These are phyloP conservation scores for Aspergillus sp. DNA, from an alignment of 2,329 filamentous ascomycete species.

Conservation along the genomic window DNA sequence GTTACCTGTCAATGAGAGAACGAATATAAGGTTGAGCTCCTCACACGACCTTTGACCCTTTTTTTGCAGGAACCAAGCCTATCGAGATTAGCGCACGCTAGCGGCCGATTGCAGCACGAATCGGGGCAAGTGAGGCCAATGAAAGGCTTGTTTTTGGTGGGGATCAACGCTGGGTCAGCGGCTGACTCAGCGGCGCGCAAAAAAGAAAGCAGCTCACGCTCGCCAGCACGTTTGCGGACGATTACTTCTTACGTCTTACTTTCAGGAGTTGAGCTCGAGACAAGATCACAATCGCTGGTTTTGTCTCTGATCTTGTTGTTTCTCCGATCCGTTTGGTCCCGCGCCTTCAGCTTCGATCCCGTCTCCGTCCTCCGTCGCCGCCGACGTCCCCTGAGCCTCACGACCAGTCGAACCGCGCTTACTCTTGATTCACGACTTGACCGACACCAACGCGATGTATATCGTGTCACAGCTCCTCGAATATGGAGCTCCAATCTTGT, in stretches of 20 bases:
- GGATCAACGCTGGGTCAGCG: not conserved
- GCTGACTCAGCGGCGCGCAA: constrained; percentile 23
- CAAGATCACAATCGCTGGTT: not conserved
- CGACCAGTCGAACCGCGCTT: not conserved
- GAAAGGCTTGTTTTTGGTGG: constrained; percentile 14
- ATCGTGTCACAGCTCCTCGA: constrained; percentile 46
- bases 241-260: not conserved
- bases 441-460: constrained; percentile 38
- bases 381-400: constrained; percentile 1
- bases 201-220: constrained; percentile 3
- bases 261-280: not conserved
- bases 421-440: not conserved
- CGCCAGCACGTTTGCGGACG: constrained; percentile 7
- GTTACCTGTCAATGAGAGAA: not conserved
- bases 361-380: not conserved
- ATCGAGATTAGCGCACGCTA: not conserved
- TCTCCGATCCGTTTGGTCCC: not conserved
- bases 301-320: not conserved
- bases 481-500: constrained; percentile 57
- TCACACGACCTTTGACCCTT: constrained; percentile 8
- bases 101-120: not conserved
- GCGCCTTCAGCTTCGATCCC: not conserved
- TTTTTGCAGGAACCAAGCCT: not conserved
- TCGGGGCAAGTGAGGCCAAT: constrained; percentile 5
- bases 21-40: not conserved